phyloP scores from a whole-genome alignment of 2,329 filamentous ascomycete species.

The Aulographum hederae region DNA sequence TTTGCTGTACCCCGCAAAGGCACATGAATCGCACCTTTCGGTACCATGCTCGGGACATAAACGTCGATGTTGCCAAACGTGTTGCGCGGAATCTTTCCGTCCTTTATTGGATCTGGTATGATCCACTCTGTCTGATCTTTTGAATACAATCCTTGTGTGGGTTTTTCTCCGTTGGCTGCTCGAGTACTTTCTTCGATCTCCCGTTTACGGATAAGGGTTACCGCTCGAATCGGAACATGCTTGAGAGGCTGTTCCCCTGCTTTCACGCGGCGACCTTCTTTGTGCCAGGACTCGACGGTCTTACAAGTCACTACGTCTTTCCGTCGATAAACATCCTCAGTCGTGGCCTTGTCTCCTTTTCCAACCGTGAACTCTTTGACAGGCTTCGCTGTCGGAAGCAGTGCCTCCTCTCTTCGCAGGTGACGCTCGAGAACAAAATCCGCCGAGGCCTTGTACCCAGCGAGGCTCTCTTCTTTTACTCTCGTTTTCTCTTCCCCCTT shows the following conservation, averaged over 20 bases:
- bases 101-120: slow-evolving; percentile 66
- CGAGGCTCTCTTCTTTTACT: slow-evolving; percentile 51
- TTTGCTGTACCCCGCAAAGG: slow-evolving; percentile 59
- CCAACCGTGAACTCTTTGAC: slow-evolving; percentile 58
- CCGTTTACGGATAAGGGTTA: slow-evolving; percentile 69
- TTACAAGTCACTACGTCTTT: slow-evolving; percentile 72
- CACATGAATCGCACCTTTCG: slow-evolving; percentile 65
- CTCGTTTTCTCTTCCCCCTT: slow-evolving; percentile 58
- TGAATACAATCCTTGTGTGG: slow-evolving; percentile 71
- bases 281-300: slow-evolving; percentile 92
- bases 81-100: slow-evolving; percentile 85
- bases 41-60: slow-evolving; percentile 87
- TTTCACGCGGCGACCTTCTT: slow-evolving; percentile 68
- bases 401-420: slow-evolving; percentile 77
- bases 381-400: slow-evolving; percentile 47
- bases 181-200: slow-evolving; percentile 78
- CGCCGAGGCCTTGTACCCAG: slow-evolving; percentile 71
- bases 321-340: slow-evolving; percentile 66
- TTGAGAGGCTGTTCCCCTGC: slow-evolving; percentile 62
- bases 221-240: slow-evolving; percentile 73
- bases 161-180: slow-evolving; percentile 59
- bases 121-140: slow-evolving; percentile 87
- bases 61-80: slow-evolving; percentile 92
- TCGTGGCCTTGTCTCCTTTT: slow-evolving; percentile 37
- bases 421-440: slow-evolving; percentile 78